Percentiles rank a stretch among this genome's conserved stretches.
These are phyloP conservation scores for Coriolopsis trogii DNA, from an alignment of 1,284 basidiomycete genomes.

Conservation along the genomic window DNA sequence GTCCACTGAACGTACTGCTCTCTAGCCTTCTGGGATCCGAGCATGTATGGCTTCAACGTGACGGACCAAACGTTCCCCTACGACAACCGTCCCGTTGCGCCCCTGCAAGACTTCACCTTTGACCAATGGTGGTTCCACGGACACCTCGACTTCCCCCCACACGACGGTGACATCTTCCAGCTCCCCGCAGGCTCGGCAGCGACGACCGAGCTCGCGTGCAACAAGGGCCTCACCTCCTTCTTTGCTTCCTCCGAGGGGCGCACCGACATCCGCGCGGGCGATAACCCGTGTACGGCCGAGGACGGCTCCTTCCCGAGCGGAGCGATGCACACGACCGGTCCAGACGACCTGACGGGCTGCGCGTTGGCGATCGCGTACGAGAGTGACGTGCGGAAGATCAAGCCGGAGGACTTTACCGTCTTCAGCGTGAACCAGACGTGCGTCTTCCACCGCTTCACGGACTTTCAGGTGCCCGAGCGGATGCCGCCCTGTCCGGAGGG, in stretches of 20 bases:
- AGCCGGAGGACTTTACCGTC: conserved; percentile 70
- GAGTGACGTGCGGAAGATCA: conserved; percentile 52
- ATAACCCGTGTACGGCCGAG: conserved; percentile 52
- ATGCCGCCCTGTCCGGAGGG: conserved; percentile 72
- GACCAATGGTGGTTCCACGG: conserved; percentile 76
- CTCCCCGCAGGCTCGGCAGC: conserved; percentile 58
- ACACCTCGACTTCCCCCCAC: conserved; percentile 61
- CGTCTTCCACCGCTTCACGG: conserved; percentile 69
- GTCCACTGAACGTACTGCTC: neutral
- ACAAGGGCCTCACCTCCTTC: conserved; percentile 59
- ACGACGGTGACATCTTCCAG: conserved; percentile 57
- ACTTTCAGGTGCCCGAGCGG: conserved; percentile 65
- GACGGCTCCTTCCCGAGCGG: conserved; percentile 38
- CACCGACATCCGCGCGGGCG: conserved; percentile 49
- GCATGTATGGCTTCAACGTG: conserved; percentile 61
- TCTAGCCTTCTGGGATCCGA: conserved; percentile 38
- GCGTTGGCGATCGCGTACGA: conserved; percentile 76
- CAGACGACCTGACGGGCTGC: conserved; percentile 65
- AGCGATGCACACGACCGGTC: conserved; percentile 57
- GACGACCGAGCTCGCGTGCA: conserved; percentile 59
- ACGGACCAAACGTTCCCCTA: conserved; percentile 54
- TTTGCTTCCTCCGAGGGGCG: conserved; percentile 52
- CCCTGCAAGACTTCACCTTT: conserved; percentile 50
- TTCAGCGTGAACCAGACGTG: conserved; percentile 78
- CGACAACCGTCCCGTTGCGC: conserved; percentile 39